A percentile compares a stretch with the other conserved stretches of the same genome.
Evolutionary conservation across 2,329 filamentous ascomycete species (phyloP).

Genomic region (Xylaria sp.): DNA sequence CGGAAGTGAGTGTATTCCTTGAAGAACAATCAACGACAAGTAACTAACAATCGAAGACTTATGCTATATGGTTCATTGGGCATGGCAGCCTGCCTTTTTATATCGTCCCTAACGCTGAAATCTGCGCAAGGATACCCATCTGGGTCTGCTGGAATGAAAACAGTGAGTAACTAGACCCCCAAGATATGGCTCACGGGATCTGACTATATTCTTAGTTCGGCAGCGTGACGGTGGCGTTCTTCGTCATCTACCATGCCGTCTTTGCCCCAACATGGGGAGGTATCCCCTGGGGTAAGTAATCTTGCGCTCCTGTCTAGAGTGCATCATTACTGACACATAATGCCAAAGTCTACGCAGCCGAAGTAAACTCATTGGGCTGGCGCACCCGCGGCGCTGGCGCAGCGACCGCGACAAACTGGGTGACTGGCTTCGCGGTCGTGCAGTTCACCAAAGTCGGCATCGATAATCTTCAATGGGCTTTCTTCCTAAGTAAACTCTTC

Average conservation of each 20-base stretch:
- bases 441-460: constrained; percentile 59
- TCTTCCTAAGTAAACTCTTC: constrained; percentile 54
- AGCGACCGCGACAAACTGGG: constrained; percentile 59
- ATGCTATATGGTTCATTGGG: constrained; percentile 54
- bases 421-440: constrained; percentile 56
- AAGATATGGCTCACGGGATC: background rate
- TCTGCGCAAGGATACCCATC: constrained; percentile 49
- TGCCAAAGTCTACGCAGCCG: constrained; percentile 53
- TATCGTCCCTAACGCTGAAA: constrained; percentile 53
- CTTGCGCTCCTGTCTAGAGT: background rate
- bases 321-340: background rate
- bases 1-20: constrained; percentile 48
- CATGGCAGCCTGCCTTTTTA: constrained; percentile 53
- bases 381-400: constrained; percentile 56
- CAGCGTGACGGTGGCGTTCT: constrained; percentile 56
- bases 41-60: constrained; percentile 38
- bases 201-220: constrained; percentile 49
- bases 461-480: constrained; percentile 55
- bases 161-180: constrained; percentile 37
- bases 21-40: background rate
- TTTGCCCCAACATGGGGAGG: constrained; percentile 55
- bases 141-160: constrained; percentile 35
- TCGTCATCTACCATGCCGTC: constrained; percentile 57
- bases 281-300: constrained; percentile 51
- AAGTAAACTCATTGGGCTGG: constrained; percentile 57